Evolutionary conservation across 768 basidiomycete species (phyloP), one percentile per base, ranked within the genome.

Genomic region (Tephrocybe sp.): DNA sequence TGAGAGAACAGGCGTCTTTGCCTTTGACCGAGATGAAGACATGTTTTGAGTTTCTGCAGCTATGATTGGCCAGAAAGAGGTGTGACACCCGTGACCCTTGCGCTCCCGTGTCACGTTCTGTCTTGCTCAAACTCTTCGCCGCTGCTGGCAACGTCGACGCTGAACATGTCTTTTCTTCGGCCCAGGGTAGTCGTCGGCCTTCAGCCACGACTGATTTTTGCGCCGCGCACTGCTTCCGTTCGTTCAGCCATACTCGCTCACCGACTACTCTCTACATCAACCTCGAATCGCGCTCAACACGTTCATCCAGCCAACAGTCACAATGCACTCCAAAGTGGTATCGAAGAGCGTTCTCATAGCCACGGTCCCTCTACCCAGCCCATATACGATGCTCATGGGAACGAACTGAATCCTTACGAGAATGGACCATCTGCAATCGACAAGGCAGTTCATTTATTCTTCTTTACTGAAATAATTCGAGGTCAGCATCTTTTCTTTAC

Each of bases 381-480:
- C 13, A 51, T 63, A 47, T 63, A 64, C 39, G 71, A 70, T 51
- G 71, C 76, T 5, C 70, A 77, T 0, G 83, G 75, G 34, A 78
- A 78, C 38, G 75, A 82, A 57, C 61, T 80, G 4, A 75, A 91
- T 60, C 80, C 84, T 35, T 93, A 90, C 75, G 78, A 79, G 62
- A 76, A 73, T 47, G 94, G 93, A 0, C 91, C 89, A 12, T 87
- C 86, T 66, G 94, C 97, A 37, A 77, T 99, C 41, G 93, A 98
- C 77, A 98, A 98, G 70, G 95, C 95, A 40, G 87, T 91, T 35
- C 88, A 94, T 67, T 65, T 97, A 41, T 98, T 98, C 80, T 98
- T 99, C 82, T 93, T 99, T 68, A 98, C 96, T 51, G 97, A 99
- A 72, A 97, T 99, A 60, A 72, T 96, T 64, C 78, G 96, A 79